These are phyloP conservation scores for Dendrostoma leiphaemia DNA, from an alignment of 2,329 filamentous ascomycete species.

Conservation along the genomic window DNA sequence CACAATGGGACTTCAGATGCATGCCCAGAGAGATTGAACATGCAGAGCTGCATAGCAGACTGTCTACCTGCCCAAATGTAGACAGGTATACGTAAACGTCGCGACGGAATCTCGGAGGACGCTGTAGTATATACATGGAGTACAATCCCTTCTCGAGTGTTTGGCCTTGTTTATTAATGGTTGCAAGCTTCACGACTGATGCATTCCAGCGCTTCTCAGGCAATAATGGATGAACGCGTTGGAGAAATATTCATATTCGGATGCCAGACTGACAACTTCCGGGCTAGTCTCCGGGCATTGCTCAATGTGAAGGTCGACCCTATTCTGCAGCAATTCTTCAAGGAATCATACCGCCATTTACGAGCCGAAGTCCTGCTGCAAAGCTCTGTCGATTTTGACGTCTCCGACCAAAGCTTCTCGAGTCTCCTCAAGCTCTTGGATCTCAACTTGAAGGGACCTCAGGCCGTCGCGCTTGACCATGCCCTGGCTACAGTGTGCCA, in stretches of 20 bases:
- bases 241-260: neutral
- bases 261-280: neutral
- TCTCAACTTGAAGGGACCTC: neutral
- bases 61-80: too few species aligned
- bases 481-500: neutral
- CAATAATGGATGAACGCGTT: neutral
- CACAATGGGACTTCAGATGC: too few species aligned
- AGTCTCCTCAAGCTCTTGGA: neutral
- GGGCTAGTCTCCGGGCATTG: neutral
- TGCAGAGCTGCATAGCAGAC: too few species aligned
- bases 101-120: too few species aligned
- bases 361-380: neutral
- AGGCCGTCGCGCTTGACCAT: neutral
- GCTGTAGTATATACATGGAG: too few species aligned
- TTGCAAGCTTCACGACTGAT: too few species aligned
- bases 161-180: too few species aligned
- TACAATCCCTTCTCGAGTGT: too few species aligned
- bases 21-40: too few species aligned
- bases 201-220: neutral
- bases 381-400: neutral
- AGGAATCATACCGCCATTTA: neutral
- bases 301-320: neutral
- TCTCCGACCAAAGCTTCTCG: neutral
- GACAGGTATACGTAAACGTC: too few species aligned
- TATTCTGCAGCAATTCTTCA: neutral